Evolutionary conservation across 2,329 filamentous ascomycete genomes (phyloP), one percentile per base, ranked within the genome.

Genomic region (Colletotrichum tamarilloi): DNA sequence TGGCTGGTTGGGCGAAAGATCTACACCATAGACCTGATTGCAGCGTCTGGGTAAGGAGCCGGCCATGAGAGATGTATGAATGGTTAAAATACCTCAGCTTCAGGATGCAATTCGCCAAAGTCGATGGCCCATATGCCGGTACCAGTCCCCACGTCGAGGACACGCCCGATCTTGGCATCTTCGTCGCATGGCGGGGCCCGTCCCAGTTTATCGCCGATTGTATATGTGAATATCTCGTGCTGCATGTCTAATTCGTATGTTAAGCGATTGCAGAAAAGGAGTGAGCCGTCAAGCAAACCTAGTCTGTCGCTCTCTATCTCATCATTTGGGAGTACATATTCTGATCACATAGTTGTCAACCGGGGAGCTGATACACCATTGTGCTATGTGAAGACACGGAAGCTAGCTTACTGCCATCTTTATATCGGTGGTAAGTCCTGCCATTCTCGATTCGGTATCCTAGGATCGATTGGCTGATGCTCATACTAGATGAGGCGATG

Each of bases 101-200:
- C 76, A 1, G 82, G 82, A 53, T 80, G 77, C 24, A 79, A 65
- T 22, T 59, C 55, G 77, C 78, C 85, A 75, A 86, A 83, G 65
- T 87, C 86, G 9, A 87, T 83, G 4, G 82, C 81, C 83, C 83
- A 85, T 7, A 80, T 77, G 19, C 85, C 86, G 8, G 85, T 88
- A 0, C 86, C 86, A 1, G 85, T 86, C 9, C 85, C 86, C 46
- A 86, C 76, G 77, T 88, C 87, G 3, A 88, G 79, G 9, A 84
- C 79, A 6, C 62, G 62, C 2, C 62, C 62, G 5, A 57, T 32
- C 16, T 57, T 65, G 32, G 30, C 52, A 11, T 42, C 24, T n/a
- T 46, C 11, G 1, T 19, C 3, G 7, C 62, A 65, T 5, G 62
- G 32, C 52, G 62, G 49, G 9, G 62, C 62, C 14, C 38, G 22